Base-by-base conservation (phyloP, 257 asterid genomes). In the Sherardia arvensis region DNA sequence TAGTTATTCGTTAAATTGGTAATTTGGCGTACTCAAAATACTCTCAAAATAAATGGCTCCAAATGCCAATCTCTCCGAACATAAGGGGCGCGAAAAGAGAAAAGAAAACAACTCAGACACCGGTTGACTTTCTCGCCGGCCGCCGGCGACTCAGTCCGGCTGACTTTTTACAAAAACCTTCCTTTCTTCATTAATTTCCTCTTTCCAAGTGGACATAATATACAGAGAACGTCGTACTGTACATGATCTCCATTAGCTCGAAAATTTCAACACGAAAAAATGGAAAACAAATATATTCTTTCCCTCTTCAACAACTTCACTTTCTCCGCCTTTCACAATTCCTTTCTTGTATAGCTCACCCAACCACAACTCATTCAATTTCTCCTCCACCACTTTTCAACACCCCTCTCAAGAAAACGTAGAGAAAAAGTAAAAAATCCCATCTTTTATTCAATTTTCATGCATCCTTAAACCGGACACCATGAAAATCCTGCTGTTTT, bases 301-400 rank as follows among this genome's bases (percentile, higher is more conserved):
- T 76, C 72, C 53, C 74, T 68, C 74, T 53, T 64, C 72, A 72
- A 33, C 77, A 64, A 76, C 80, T 76, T 71, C 77, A 72, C 77
- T 67, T 54, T 67, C 64, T 29, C 54, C 56, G 23, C 8, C 56
- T 45, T 62, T 23, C 15, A 9, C 59, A 64, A 68, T 66, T 72
- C 73, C 34, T 69, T 76, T 69, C 78, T 72, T 72, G 48, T 59
- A 27, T 51, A 47, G 20, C 81, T 72, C 81, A 58, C 48, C 64
- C 64, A 59, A 53, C 58, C 23, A 54, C 65, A 68, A 68, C 80
- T 57, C 75, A 8, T 68, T 76, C 81, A 76, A 76, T 71, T 68
- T 43, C n/a, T n/a, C 51, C 21, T 43, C 51, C 51, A 15, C n/a
- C n/a, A 5, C 51, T 43, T 43, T 43, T 15, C 47, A 38, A 10